Conservation (phyloP, 345 rosid species). For the Pseudoturritis turrita region DNA sequence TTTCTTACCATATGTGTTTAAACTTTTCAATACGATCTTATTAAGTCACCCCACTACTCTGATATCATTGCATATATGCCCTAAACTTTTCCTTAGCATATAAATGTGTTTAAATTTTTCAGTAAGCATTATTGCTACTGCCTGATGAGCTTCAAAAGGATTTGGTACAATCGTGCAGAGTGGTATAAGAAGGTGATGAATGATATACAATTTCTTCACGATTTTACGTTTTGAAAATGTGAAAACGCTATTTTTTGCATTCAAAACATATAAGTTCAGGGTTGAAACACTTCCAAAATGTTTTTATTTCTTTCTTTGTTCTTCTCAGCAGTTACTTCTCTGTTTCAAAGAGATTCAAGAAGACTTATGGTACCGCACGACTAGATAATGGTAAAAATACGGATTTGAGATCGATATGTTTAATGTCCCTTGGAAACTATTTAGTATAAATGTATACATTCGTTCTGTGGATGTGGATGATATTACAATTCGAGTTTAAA, state of each 20-base stretch:
- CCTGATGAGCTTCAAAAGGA: no score
- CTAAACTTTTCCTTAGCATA: background rate
- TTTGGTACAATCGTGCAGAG: no score
- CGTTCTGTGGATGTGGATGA: conserved; percentile 31
- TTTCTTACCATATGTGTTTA: no score
- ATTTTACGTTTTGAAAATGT: no score
- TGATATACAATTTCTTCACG: no score
- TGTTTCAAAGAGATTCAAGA: conserved; percentile 15
- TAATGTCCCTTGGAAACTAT: background rate
- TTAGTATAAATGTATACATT: background rate
- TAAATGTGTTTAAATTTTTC: no score
- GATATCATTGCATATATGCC: background rate
- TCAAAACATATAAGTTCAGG: no score
- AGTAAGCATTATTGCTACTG: no score
- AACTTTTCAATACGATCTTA: background rate
- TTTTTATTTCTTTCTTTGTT: conserved; percentile 4
- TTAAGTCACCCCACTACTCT: background rate
- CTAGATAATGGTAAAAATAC: conserved; percentile 32
- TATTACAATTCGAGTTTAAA: conserved; percentile 28
- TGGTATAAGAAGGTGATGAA: no score
- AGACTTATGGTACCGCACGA: background rate
- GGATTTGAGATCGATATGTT: background rate
- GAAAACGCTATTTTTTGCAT: no score
- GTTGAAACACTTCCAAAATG: no score
- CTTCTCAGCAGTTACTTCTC: conserved; percentile 19